A percentile compares a stretch with the other conserved stretches of the same genome.
These are phyloP conservation scores for Cercospora sojina DNA, from an alignment of 2,329 filamentous ascomycete genomes.

Conservation along the genomic window DNA sequence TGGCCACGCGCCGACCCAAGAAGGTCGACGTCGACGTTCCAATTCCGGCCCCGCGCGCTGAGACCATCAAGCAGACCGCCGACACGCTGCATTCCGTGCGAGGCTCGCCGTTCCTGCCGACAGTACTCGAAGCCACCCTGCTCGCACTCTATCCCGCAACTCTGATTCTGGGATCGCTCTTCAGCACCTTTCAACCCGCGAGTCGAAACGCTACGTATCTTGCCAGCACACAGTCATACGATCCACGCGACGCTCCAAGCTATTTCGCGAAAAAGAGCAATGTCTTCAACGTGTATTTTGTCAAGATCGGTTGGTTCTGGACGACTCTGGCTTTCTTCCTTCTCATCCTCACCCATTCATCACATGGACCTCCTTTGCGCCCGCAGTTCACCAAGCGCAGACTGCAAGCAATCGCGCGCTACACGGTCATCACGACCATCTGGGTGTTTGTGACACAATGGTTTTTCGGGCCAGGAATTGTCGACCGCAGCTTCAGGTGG, in stretches of 20 bases:
- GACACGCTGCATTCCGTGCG: slow-evolving; percentile 18
- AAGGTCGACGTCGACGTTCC: slow-evolving; percentile 14
- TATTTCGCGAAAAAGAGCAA: slow-evolving; percentile 97
- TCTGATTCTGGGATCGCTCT: slow-evolving; percentile 77
- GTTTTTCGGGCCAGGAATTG: slow-evolving; percentile 88
- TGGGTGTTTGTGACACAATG: slow-evolving; percentile 93
- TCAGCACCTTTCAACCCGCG: slow-evolving; percentile 76
- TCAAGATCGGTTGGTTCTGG: slow-evolving; percentile 96
- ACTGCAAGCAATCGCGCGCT: slow-evolving; percentile 65
- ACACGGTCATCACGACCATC: slow-evolving; percentile 67
- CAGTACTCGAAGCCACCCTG: slow-evolving; percentile 63
- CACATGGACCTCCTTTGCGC: slow-evolving; percentile 47
- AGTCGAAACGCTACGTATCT: slow-evolving; percentile 64
- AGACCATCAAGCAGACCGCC: background rate
- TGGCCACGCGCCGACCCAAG: slow-evolving; percentile 11
- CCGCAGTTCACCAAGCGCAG: slow-evolving; percentile 47
- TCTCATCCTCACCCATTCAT: slow-evolving; percentile 69
- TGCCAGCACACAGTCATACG: slow-evolving; percentile 61
- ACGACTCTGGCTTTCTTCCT: slow-evolving; percentile 70
- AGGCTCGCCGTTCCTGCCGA: slow-evolving; percentile 64
- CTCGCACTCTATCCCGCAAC: slow-evolving; percentile 73
- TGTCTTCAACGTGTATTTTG: slow-evolving; percentile 86
- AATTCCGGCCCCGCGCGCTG: background rate
- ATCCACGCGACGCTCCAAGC: slow-evolving; percentile 59
- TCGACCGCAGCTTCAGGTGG: slow-evolving; percentile 84